Base-by-base conservation (phyloP, 768 basidiomycete species). In the Chalciporus sphaerocephalus region DNA sequence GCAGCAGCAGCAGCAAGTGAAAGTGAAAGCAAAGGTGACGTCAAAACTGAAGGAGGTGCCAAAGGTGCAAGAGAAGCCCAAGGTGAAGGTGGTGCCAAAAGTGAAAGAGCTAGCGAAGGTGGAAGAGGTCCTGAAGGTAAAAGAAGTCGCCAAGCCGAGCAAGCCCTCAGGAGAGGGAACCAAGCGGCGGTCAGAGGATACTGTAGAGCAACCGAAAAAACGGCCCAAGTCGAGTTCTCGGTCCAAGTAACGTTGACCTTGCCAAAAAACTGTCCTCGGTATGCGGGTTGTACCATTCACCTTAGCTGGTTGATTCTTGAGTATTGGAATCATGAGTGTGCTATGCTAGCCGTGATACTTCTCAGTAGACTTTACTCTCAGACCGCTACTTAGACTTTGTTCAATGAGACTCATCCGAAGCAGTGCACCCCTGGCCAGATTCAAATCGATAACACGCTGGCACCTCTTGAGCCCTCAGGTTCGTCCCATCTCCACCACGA, bases 131-230 rank as follows among this genome's bases (percentile, higher is more conserved):
- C 40, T 27, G 24, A 32, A 54, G 10, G 33, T 15, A 21, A 16
- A 13, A 27, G 15, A 41, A 9, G 38, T 30, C 6, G 36, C 28
- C 13, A 38, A 42, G 25, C 24, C 38, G 9, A 46, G 21, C 20
- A 35, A 35, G 8, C 23, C 21, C 12, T 11, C 23, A n/a, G 33
- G n/a, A 16, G 22, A 42, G 11, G 46, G 48, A 4, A 21, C 8
- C 6, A 60, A 60, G 21, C 51, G 60, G 15, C 37, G 3, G 37
- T 24, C 44, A 23, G 44, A 42, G 20, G 47, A 35, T 20, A 44
- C 50, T 16, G 39, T 41, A 0, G 56, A 56, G 37, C 51, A 43
- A 16, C 45, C 51, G 27, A 58, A 30, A 41, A 60, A 60, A 33
- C 53, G 59, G 18, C 27, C 16, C 17, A 52, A 51, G 24, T 8